Evolutionary conservation across 2,329 filamentous ascomycete species (phyloP), one percentile per base, ranked within the genome.

Genomic region (Hypoxylon sp.): DNA sequence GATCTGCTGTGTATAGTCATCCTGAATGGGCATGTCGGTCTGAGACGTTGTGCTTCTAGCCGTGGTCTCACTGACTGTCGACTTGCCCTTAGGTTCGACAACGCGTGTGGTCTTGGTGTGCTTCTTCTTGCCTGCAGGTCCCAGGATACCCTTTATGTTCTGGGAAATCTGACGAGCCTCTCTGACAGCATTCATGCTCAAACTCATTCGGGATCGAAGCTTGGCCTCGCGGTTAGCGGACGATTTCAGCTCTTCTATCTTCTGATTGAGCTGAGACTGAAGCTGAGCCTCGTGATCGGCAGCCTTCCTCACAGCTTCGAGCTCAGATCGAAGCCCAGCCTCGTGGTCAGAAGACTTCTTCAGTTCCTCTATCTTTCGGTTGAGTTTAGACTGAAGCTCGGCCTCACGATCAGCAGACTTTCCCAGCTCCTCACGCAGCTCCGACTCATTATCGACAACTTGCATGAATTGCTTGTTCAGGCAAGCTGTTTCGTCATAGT

Each of bases 1-100:
- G 46, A 80, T 72, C 63, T 79, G 76, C 47, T 74, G 75, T 8
- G 78, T 80, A 27, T 74, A 78, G 62, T 80, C 78, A 8, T 80
- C 78, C 51, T 79, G 76, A 37, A 76, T 71, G 45, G 76, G 74
- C 65, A 77, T 71, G 52, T 74, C 75, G n/a, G 64, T 73, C 25
- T 75, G 72, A 51, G 75, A 74, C 50, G 72, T 73, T 48, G 69
- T 74, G 74, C 72, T 79, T 69, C 75, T 78, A 70, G 74, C 74
- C 48, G 78, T 78, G 47, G 73, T 70, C 65, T 80, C 78, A 47
- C 71, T 77, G 25, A 70, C 63, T 32, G 71, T 67, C 43, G 71
- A 59, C 67, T 73, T 73, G 56, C 70, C 73, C 50, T 67, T 71
- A 6, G 78, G 70, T 60, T 78, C 77, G 43, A 75, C 63, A 55